phyloP scores from a whole-genome alignment of 2,329 filamentous ascomycete genomes.

The Talaromyces sp. region DNA sequence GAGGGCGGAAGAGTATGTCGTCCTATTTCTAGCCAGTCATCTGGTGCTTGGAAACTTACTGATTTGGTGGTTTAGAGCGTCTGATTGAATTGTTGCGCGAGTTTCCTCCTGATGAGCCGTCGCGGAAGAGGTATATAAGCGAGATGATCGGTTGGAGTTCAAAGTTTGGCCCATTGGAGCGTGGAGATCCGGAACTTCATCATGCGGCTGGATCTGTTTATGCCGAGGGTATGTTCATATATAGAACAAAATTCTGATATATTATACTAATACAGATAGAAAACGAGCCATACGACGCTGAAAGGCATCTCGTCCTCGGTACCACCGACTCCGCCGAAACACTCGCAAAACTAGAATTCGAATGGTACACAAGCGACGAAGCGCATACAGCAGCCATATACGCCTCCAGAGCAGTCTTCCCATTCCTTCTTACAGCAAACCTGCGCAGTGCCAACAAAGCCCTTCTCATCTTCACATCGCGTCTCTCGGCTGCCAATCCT shows the following conservation, averaged over 20 bases:
- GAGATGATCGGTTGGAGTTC: constrained; percentile 87
- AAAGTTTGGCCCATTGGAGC: constrained; percentile 80
- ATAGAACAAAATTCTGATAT: too few species aligned
- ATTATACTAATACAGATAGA: constrained; percentile 53
- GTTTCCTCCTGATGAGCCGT: constrained; percentile 81
- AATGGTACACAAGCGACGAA: constrained; percentile 89
- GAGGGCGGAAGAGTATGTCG: constrained; percentile 59
- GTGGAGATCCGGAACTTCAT: constrained; percentile 91
- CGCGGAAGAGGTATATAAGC: constrained; percentile 84
- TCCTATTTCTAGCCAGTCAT: not conserved
- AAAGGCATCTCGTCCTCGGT: constrained; percentile 82
- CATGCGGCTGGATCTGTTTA: constrained; percentile 85
- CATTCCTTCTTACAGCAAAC: constrained; percentile 88
- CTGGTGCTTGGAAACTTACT: not conserved
- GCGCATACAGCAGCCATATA: constrained; percentile 84
- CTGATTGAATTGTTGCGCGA: constrained; percentile 75
- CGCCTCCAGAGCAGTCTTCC: constrained; percentile 80
- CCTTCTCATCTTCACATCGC: constrained; percentile 71
- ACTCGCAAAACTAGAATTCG: constrained; percentile 80
- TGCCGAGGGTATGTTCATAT: constrained; percentile 62
- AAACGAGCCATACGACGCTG: constrained; percentile 88
- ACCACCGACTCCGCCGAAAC: constrained; percentile 83
- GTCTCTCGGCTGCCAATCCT: constrained; percentile 58
- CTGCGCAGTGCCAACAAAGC: constrained; percentile 82
- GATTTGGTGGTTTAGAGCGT: constrained; percentile 43